Evolutionary conservation across 2,329 filamentous ascomycete species (phyloP).

Genomic region (Colletotrichum sp.): DNA sequence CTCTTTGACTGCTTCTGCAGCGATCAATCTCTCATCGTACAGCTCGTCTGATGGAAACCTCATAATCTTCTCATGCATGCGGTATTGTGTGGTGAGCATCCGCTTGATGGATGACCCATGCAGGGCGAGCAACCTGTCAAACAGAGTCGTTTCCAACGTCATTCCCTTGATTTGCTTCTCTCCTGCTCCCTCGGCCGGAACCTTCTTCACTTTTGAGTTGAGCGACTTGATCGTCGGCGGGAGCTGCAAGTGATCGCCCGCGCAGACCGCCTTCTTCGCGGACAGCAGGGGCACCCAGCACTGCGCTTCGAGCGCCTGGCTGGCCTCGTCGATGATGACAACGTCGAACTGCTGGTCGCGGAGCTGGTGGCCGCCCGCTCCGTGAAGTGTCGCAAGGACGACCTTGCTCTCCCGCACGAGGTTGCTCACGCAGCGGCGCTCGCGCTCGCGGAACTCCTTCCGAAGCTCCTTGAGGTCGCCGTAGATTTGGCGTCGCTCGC

Average conservation of each 20-base stretch:
- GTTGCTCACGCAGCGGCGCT: constrained; percentile 79
- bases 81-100: constrained; percentile 96
- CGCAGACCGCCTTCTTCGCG: constrained; percentile 85
- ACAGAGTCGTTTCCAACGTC: constrained; percentile 86
- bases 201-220: constrained; percentile 53
- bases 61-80: constrained; percentile 98
- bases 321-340: constrained; percentile 94
- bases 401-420: constrained; percentile 82
- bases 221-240: constrained; percentile 92
- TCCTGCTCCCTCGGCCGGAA: constrained; percentile 32
- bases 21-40: constrained; percentile 82
- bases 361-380: constrained; percentile 85
- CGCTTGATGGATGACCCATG: constrained; percentile 86
- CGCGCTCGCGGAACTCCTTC: constrained; percentile 86
- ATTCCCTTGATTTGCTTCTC: constrained; percentile 53
- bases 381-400: constrained; percentile 90
- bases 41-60: constrained; percentile 88
- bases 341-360: constrained; percentile 86
- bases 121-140: constrained; percentile 83
- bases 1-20: constrained; percentile 77
- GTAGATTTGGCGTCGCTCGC: constrained; percentile 83
- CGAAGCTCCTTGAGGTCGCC: constrained; percentile 83
- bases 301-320: constrained; percentile 93
- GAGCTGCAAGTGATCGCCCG: constrained; percentile 92
- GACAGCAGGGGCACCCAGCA: constrained; percentile 91